A percentile compares a stretch with the other conserved stretches of the same genome.
phyloP scores from a whole-genome alignment of 805 yeast species.

The Priceomyces haplophilus region DNA sequence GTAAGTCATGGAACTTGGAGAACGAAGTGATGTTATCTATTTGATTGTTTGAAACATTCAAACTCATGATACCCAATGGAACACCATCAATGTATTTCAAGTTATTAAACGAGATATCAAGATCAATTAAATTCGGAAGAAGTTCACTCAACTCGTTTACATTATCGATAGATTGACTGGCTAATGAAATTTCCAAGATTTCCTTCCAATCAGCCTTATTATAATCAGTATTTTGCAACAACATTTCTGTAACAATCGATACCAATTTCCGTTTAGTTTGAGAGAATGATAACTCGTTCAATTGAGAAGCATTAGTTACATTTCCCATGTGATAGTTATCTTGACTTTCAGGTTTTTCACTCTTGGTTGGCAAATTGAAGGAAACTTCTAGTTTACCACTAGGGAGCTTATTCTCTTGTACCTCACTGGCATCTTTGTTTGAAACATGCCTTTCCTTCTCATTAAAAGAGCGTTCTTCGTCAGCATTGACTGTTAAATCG shows the following conservation, averaged over 20 bases:
- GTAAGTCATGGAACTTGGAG: conserved; percentile 38
- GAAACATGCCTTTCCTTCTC: not conserved
- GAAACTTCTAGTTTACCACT: conserved; percentile 35
- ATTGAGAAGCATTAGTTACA: conserved; percentile 42
- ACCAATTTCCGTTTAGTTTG: conserved; percentile 44
- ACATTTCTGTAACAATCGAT: conserved; percentile 42
- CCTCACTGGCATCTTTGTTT: conserved; percentile 7
- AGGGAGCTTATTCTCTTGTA: not conserved
- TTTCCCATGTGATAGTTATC: conserved; percentile 19
- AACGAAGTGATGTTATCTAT: conserved; percentile 43
- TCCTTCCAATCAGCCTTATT: conserved; percentile 42
- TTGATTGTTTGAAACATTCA: conserved; percentile 37
- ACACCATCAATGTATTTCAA: conserved; percentile 46
- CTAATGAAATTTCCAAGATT: conserved; percentile 35
- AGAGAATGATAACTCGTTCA: conserved; percentile 47
- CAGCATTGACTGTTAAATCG: conserved; percentile 23
- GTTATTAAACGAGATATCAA: conserved; percentile 43
- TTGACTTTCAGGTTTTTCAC: conserved; percentile 10
- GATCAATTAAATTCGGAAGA: conserved; percentile 39
- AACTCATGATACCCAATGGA: conserved; percentile 35
- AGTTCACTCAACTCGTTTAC: conserved; percentile 43
- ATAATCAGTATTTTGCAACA: conserved; percentile 30
- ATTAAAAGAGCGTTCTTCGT: conserved; percentile 4
- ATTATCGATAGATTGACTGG: conserved; percentile 33
- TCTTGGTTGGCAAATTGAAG: conserved; percentile 32